Percentiles rank a stretch among this genome's conserved stretches.
These are phyloP conservation scores for Afroboletus lepidellus DNA, from an alignment of 1,284 basidiomycete species.

Conservation along the genomic window DNA sequence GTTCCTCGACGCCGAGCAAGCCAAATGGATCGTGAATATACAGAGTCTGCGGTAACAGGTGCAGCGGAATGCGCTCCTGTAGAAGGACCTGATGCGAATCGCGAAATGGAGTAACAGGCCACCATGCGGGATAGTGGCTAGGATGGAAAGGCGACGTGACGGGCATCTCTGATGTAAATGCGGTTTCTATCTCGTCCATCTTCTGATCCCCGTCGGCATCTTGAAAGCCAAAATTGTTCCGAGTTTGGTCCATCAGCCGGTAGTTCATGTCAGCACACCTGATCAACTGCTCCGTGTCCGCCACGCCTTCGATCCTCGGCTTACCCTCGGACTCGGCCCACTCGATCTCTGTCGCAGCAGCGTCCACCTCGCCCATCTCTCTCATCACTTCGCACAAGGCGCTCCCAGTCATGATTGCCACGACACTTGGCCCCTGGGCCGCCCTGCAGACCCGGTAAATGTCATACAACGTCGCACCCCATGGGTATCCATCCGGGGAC, in stretches of 20 bases:
- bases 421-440: constrained; percentile 9
- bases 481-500: constrained; percentile 37
- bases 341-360: constrained; percentile 33
- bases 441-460: constrained; percentile 37
- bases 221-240: too few relatives aligned
- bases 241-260: not conserved
- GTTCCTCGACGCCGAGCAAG: not conserved
- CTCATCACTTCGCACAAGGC: constrained; percentile 37
- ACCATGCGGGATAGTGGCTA: constrained; percentile 35
- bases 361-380: constrained; percentile 34
- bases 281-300: constrained; percentile 30
- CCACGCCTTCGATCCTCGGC: constrained; percentile 34
- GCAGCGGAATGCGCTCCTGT: constrained; percentile 33
- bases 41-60: constrained; percentile 34
- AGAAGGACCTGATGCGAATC: constrained; percentile 20
- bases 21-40: constrained; percentile 31
- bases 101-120: constrained; percentile 34
- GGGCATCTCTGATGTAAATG: constrained; percentile 5
- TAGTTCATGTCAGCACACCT: constrained; percentile 12
- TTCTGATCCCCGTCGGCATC: not conserved
- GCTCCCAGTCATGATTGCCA: constrained; percentile 38
- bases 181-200: not conserved
- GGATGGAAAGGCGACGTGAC: constrained; percentile 27
- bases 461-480: constrained; percentile 47
- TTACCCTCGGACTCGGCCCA: constrained; percentile 40